Evolutionary conservation across 192 early-diverging fungal species (phyloP), one percentile per base, ranked within the genome.

Genomic region (Linnemannia zychae): DNA sequence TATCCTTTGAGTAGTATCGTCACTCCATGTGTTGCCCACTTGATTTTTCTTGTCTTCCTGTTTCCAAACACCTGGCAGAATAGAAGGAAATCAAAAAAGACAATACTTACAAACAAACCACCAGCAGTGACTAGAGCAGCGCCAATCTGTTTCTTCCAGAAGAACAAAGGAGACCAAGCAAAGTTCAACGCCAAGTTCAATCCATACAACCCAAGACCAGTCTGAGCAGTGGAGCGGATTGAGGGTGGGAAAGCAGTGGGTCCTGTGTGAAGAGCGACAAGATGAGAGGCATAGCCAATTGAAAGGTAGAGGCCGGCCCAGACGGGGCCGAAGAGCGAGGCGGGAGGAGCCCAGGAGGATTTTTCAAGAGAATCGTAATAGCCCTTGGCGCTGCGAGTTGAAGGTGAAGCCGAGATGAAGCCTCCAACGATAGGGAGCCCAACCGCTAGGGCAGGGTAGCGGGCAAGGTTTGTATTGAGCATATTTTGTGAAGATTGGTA

Each of bases 131-230:
- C 52, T 18, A 83, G 74, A 0, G 71, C 81, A 38, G 81, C 75
- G 65, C 76, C 82, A 49, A 78, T 78, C 76, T 75, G 40, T n/a
- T 65, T 47, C 16, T 84, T 52, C 76, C 76, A 85, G 38, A 79
- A 85, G 53, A 79, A 72, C 28, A 85, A 12, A 44, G 82, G 83
- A 6, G 77, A 73, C 83, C 83, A 85, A 3, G 83, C 77, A 76
- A 79, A 85, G 83, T 76, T 85, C 67, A 85, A 49, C 4, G 53
- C 28, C 83, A 85, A 48, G 60, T 79, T 85, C 36, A 76, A 5
- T 22, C 77, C 77, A 37, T 85, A 85, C 60, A 85, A 24, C 9
- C 72, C 68, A 33, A 85, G 40, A 4, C 77, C 82, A 33, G 82
- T 85, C 18, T 72, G 38, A 28, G 82, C 82, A 40, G 63, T 5